Conservation (phyloP, 2,329 filamentous ascomycete genomes). For the Diplodia mutila region DNA sequence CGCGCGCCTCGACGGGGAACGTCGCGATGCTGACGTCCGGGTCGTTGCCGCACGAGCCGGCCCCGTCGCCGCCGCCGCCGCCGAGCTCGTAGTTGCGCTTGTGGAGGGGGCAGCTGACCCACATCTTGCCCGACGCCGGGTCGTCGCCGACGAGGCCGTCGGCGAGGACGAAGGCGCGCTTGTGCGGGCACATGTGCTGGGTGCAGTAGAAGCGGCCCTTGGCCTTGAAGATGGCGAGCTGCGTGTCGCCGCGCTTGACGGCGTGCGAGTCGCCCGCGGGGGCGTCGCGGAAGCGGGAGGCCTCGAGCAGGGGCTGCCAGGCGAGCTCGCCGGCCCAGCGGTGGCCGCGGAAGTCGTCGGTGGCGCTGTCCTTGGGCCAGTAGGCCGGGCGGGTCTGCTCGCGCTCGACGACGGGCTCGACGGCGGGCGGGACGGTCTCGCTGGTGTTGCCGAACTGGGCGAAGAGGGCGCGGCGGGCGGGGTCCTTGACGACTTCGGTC, state of each 20-base stretch:
- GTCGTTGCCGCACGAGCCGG: constrained; percentile 76
- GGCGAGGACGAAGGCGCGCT: constrained; percentile 84
- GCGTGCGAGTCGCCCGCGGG: constrained; percentile 75
- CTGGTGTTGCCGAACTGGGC: constrained; percentile 81
- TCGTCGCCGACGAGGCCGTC: constrained; percentile 82
- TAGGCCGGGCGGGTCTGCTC: constrained; percentile 73
- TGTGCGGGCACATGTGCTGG: constrained; percentile 95
- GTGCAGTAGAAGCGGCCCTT: constrained; percentile 80
- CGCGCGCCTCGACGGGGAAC: constrained; percentile 74
- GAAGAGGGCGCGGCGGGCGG: constrained; percentile 71
- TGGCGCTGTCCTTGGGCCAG: constrained; percentile 72
- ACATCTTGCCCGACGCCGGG: constrained; percentile 64
- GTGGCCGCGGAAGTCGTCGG: constrained; percentile 72
- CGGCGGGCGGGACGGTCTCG: constrained; percentile 65
- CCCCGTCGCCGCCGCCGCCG: constrained; percentile 52
- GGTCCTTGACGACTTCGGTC: constrained; percentile 77
- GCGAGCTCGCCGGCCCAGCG: constrained; percentile 65
- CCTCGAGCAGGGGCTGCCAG: constrained; percentile 81
- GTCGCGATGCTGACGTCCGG: constrained; percentile 77
- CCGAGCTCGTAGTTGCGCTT: constrained; percentile 85
- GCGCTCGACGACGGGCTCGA: constrained; percentile 74
- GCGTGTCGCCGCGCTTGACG: constrained; percentile 85
- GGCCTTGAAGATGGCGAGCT: constrained; percentile 85
- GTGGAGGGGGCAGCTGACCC: constrained; percentile 85
- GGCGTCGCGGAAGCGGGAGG: constrained; percentile 68